These are phyloP conservation scores for Lentinula raphanica DNA, from an alignment of 768 basidiomycete species.

Conservation along the genomic window DNA sequence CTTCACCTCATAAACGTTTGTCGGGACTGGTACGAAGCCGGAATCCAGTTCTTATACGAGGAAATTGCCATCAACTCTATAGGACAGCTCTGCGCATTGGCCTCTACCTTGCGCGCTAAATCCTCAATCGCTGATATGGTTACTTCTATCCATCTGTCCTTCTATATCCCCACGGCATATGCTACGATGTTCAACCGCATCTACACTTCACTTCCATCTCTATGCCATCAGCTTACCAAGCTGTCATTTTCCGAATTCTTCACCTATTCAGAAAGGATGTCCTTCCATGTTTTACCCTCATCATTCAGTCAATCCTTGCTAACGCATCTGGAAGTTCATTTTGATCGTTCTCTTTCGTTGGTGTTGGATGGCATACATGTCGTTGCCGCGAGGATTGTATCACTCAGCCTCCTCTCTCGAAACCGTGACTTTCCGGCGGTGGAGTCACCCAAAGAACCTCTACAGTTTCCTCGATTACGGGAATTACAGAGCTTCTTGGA, in stretches of 20 bases:
- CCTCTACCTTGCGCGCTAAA: background rate
- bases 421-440: too few species aligned
- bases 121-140: background rate
- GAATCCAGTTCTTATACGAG: background rate
- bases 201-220: background rate
- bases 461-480: background rate
- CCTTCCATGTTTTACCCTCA: background rate
- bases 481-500: background rate
- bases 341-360: background rate
- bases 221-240: background rate
- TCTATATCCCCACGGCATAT: too few species aligned
- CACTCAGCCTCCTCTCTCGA: background rate
- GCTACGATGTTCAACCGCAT: background rate
- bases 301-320: background rate
- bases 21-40: background rate
- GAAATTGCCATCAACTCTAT: background rate
- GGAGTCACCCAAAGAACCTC: too few species aligned
- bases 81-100: background rate
- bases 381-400: background rate
- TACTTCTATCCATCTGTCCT: background rate
- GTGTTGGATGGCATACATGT: background rate
- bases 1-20: background rate
- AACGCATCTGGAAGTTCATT: background rate
- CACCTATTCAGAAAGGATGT: too few species aligned
- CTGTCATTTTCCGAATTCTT: background rate